Percentiles rank a stretch among this genome's conserved stretches.
phyloP scores from a whole-genome alignment of 176 grass and related monocot species.

The Olyra latifolia region DNA sequence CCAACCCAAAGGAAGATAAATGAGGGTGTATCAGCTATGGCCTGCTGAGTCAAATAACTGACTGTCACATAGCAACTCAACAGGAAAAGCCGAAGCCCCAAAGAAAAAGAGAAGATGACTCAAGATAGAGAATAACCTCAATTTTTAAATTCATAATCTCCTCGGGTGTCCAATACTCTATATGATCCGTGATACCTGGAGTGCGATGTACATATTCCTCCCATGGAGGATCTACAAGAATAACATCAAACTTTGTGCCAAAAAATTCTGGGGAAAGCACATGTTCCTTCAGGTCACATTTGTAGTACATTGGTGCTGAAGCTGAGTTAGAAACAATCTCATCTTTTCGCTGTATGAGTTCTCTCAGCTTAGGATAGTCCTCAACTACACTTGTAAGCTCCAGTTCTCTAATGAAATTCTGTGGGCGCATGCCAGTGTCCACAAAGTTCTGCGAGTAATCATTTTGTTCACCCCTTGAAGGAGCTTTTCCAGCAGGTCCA shows the following conservation, averaged over 20 bases:
- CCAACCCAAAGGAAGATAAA: conserved; percentile 95
- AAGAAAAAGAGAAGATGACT: background rate
- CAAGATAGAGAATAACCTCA: conserved; percentile 55
- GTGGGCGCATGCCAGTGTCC: conserved; percentile 79
- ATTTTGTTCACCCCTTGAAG: conserved; percentile 83
- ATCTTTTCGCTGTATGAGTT: conserved; percentile 83
- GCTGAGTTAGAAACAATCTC: conserved; percentile 69
- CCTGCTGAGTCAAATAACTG: conserved; percentile 37
- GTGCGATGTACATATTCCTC: conserved; percentile 77
- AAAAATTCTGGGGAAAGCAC: conserved; percentile 67
- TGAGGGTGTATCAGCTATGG: conserved; percentile 80
- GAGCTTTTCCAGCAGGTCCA: conserved; percentile 73
- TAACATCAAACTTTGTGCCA: conserved; percentile 83
- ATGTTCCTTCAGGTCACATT: conserved; percentile 65
- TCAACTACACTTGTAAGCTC: conserved; percentile 75
- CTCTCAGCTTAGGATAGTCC: conserved; percentile 81
- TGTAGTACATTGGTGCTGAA: conserved; percentile 68
- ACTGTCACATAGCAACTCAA: conserved; percentile 15
- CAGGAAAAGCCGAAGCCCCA: background rate
- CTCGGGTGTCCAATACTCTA: conserved; percentile 72
- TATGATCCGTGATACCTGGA: conserved; percentile 66
- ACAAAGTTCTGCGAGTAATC: conserved; percentile 88
- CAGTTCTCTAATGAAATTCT: conserved; percentile 82
- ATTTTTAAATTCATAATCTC: conserved; percentile 83
- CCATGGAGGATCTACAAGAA: conserved; percentile 85